Conservation (phyloP, 495 filamentous ascomycete genomes). For the Podospora pseudopauciseta region DNA sequence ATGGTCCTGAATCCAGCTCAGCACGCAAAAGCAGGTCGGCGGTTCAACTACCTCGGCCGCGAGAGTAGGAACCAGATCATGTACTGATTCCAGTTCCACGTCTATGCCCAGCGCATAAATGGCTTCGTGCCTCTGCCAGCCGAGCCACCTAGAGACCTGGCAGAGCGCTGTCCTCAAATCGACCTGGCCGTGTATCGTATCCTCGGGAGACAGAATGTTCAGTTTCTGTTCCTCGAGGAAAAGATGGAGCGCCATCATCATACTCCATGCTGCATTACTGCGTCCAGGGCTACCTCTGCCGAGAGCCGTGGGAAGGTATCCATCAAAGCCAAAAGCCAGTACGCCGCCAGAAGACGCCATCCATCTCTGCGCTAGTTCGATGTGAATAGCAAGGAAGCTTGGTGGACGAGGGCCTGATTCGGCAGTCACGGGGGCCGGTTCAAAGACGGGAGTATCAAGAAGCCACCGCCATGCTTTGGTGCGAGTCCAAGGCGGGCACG, state of each 20-base stretch:
- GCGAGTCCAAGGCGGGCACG: constrained; percentile 63
- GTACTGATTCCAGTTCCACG: constrained; percentile 17
- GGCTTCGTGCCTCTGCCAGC: constrained; percentile 69
- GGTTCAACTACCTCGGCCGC: constrained; percentile 49
- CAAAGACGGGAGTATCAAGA: constrained; percentile 49
- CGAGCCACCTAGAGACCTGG: constrained; percentile 80
- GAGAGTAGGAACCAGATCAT: constrained; percentile 10
- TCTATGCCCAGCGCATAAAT: constrained; percentile 68
- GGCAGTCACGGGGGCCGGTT: constrained; percentile 12
- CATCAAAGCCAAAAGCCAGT: constrained; percentile 48
- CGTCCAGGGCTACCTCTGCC: constrained; percentile 52
- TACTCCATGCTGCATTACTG: constrained; percentile 57
- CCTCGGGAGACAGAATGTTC: constrained; percentile 58
- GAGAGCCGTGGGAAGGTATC: constrained; percentile 60
- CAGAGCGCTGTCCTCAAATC: constrained; percentile 68
- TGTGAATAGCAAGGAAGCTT: constrained; percentile 44
- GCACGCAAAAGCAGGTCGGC: constrained; percentile 59
- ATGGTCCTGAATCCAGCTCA: constrained; percentile 63
- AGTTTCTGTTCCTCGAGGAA: constrained; percentile 86
- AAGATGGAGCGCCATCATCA: constrained; percentile 78
- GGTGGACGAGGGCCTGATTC: constrained; percentile 24
- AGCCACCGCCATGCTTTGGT: constrained; percentile 72
- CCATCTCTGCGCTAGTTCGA: constrained; percentile 50
- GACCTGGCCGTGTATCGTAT: constrained; percentile 47
- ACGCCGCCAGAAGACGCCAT: constrained; percentile 53